Evolutionary conservation across 192 early-diverging fungal species (phyloP).

Genomic region (Umbelopsis ramanniana): DNA sequence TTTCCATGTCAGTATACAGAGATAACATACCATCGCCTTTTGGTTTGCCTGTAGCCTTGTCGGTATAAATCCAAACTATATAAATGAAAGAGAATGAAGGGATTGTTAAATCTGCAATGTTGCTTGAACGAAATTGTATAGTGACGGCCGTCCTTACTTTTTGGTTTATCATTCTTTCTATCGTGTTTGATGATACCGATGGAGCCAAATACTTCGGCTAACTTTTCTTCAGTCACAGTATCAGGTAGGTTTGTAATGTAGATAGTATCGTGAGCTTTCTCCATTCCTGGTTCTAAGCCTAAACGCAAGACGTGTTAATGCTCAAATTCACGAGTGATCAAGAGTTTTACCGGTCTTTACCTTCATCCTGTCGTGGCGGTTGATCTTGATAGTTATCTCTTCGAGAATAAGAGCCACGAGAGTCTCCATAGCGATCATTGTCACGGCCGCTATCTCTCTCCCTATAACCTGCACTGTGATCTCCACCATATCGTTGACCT

Average conservation of each 20-base stretch:
- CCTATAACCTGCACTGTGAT: background rate
- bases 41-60: constrained; percentile 61
- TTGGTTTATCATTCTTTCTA: constrained; percentile 62
- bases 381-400: constrained; percentile 16
- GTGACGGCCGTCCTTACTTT: constrained; percentile 45
- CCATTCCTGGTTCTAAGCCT: constrained; percentile 27
- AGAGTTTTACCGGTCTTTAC: background rate
- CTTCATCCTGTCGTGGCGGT: constrained; percentile 10
- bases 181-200: constrained; percentile 77
- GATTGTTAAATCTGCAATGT: background rate
- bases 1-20: background rate
- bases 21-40: constrained; percentile 69
- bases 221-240: constrained; percentile 62
- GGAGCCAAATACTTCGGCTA: constrained; percentile 66
- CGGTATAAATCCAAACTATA: constrained; percentile 72
- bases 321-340: background rate
- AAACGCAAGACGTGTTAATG: background rate
- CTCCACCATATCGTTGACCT: background rate
- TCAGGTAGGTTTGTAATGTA: constrained; percentile 70
- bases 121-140: background rate
- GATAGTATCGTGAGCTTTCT: constrained; percentile 60
- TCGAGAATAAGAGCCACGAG: constrained; percentile 15
- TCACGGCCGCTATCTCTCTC: constrained; percentile 6
- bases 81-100: constrained; percentile 16
- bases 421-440: constrained; percentile 15